Evolutionary conservation across 2,329 filamentous ascomycete species (phyloP).

Genomic region (Exserohilum turcica): DNA sequence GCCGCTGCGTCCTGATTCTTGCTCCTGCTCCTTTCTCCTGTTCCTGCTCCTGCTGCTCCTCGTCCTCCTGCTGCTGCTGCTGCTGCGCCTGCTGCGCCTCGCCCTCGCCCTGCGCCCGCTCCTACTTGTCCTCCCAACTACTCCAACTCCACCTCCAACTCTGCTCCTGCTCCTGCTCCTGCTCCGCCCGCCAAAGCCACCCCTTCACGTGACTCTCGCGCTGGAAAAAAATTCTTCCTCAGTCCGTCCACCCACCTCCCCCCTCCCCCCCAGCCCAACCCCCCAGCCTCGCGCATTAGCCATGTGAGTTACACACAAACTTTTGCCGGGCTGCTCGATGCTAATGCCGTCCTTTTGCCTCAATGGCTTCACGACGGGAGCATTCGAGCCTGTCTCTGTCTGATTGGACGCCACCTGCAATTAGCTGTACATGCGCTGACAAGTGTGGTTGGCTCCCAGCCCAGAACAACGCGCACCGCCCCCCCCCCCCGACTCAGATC

Average conservation of each 20-base stretch:
- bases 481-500: slow-evolving; percentile 24
- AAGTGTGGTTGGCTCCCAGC: slow-evolving; percentile 35
- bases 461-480: slow-evolving; percentile 29
- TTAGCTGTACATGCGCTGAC: slow-evolving; percentile 34
- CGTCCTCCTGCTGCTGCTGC: neutral
- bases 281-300: slow-evolving; percentile 10
- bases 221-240: slow-evolving; percentile 10
- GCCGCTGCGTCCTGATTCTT: slow-evolving; percentile 5
- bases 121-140: no score
- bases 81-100: neutral
- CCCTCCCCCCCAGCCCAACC: no score
- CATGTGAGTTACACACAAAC: slow-evolving; percentile 10
- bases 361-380: slow-evolving; percentile 23
- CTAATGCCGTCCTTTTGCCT: slow-evolving; percentile 14
- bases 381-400: slow-evolving; percentile 12
- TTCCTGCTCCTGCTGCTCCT: neutral
- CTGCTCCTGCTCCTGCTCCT: neutral
- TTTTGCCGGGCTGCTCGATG: slow-evolving; percentile 3
- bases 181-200: neutral
- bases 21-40: neutral
- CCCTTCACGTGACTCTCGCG: slow-evolving; percentile 9
- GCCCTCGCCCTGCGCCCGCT: neutral
- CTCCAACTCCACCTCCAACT: no score
- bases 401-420: slow-evolving; percentile 29
- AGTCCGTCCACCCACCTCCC: slow-evolving; percentile 1